Base-by-base conservation (phyloP, 108 stramenopile species). In the Discostella pseudostelligera region DNA sequence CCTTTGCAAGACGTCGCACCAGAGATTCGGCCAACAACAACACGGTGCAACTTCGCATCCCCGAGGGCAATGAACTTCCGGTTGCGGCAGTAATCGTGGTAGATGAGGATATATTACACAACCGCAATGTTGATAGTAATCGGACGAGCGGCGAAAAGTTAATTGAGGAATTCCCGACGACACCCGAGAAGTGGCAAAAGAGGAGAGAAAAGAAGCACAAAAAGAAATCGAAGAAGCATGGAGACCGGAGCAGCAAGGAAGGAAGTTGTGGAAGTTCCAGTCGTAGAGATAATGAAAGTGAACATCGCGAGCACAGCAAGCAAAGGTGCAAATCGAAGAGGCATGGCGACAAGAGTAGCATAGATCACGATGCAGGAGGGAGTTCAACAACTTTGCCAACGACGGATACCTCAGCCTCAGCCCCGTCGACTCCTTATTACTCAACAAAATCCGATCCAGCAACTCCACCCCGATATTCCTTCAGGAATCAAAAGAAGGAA, bases 181-280 rank as follows among this genome's bases (percentile, higher is more conserved):
- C 40, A 20, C 51, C 26, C 39, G 63, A 64, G 46, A 42, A 59
- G 56, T 47, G 44, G 62, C 40, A 57, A 28, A 45, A 51, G 43
- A 67, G 45, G 44, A 67, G 62, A 10, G 40, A 62, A 51, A 75
- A 67, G 46, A 67, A 67, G 24, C 39, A 69, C 44, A 62, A 47
- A 17, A 32, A 59, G 6, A 69, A 69, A 25, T 63, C 67, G 19
- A 76, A 65, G 55, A 76, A 59, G 62, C 19, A 53, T 42, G 29
- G 29, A 44, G 61, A 67, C 9, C 59, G 60, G 39, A 40, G 65
- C 35, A 54, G 47, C 43, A 67, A 47, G 39, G 35, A 39, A n/a
- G 57, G 20, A 36, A 35, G 57, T 39, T 21, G 20, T 0, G 36
- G 57, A n/a, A 39, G 57, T 3, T n/a, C 8, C 24, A 65, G 25